Evolutionary conservation across 1,284 basidiomycete genomes (phyloP).

Genomic region (Laetiporus sulphureus): DNA sequence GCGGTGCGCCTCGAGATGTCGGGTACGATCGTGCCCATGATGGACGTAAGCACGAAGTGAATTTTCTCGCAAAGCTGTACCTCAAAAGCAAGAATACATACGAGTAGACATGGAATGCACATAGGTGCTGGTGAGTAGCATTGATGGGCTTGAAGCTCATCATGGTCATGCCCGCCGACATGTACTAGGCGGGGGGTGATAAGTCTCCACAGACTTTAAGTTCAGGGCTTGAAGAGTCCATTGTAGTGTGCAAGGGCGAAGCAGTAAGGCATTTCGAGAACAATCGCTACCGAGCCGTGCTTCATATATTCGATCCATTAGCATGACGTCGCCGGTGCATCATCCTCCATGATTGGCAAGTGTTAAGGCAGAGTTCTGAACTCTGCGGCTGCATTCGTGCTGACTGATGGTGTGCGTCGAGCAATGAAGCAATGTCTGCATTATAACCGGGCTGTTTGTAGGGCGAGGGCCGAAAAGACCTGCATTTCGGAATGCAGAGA

Average conservation of each 20-base stretch:
- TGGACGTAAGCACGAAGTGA: background rate
- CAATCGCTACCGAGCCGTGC: background rate
- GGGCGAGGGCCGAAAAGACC: too few species aligned
- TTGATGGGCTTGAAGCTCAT: constrained; percentile 42
- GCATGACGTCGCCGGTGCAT: constrained; percentile 11
- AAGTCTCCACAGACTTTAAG: constrained; percentile 21
- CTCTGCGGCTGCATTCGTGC: too few species aligned
- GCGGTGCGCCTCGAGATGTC: constrained; percentile 36
- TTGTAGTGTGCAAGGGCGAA: constrained; percentile 11
- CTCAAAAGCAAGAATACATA: too few species aligned
- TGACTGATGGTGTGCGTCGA: too few species aligned
- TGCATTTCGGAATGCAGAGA: too few species aligned
- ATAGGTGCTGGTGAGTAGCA: constrained; percentile 42
- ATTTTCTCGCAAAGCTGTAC: background rate
- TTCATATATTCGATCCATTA: background rate
- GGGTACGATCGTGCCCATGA: constrained; percentile 30
- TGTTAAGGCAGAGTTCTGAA: too few species aligned
- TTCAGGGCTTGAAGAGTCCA: constrained; percentile 18
- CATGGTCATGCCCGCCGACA: constrained; percentile 30
- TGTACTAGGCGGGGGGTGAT: constrained; percentile 21
- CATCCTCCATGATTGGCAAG: too few species aligned
- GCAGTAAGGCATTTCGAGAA: too few species aligned
- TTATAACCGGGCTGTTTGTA: too few species aligned
- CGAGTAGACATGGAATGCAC: constrained; percentile 31
- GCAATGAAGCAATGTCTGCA: too few species aligned